phyloP scores from a whole-genome alignment of 106 monocot genomes.

The Dendrobium huoshanense region DNA sequence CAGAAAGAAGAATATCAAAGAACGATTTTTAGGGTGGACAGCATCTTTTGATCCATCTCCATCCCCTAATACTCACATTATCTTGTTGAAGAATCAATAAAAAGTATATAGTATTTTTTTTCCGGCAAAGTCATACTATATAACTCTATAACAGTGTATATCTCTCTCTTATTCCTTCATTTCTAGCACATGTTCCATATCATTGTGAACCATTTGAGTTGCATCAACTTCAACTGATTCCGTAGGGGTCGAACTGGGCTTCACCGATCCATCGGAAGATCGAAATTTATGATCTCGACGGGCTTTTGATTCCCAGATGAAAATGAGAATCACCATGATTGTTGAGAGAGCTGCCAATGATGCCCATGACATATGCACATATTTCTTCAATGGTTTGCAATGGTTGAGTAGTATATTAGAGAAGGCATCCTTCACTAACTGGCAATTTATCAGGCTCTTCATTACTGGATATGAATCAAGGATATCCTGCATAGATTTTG shows the following conservation, averaged over 20 bases:
- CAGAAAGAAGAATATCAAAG: background rate
- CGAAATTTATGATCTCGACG: background rate
- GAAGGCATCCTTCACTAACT: slow-evolving; percentile 75
- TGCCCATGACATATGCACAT: slow-evolving; percentile 56
- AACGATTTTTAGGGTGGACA: background rate
- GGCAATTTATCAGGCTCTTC: slow-evolving; percentile 57
- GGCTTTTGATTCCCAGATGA: slow-evolving; percentile 15
- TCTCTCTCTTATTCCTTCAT: background rate
- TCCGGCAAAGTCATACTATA: background rate
- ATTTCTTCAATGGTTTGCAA: slow-evolving; percentile 58
- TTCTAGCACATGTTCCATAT: too few species aligned
- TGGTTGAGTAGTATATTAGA: slow-evolving; percentile 48
- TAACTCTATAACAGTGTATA: background rate
- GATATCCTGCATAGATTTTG: slow-evolving; percentile 61
- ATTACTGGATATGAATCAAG: slow-evolving; percentile 58
- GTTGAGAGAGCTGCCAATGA: slow-evolving; percentile 39
- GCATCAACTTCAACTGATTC: background rate
- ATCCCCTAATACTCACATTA: background rate
- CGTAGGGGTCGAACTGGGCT: background rate
- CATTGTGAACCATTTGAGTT: background rate
- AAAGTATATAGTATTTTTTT: background rate
- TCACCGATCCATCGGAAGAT: slow-evolving; percentile 1
- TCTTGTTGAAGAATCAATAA: background rate
- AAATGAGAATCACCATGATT: slow-evolving; percentile 31
- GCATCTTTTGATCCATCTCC: background rate